Percentiles rank a stretch among this genome's conserved stretches.
Evolutionary conservation across 2,329 filamentous ascomycete genomes (phyloP).

Genomic region (Botrytis galanthina): DNA sequence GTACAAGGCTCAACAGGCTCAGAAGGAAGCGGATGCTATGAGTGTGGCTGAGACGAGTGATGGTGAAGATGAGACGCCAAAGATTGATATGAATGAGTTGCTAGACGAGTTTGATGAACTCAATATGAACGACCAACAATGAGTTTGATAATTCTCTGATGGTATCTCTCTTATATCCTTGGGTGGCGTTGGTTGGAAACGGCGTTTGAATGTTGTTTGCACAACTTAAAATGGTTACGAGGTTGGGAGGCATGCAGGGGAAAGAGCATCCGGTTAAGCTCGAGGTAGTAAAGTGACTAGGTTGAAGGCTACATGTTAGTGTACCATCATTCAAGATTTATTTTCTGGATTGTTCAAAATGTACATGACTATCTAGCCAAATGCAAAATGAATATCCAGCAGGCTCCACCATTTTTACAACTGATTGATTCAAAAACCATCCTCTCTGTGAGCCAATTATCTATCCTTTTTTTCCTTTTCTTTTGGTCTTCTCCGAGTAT

Average conservation of each 20-base stretch:
- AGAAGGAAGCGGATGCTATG: conserved; percentile 60
- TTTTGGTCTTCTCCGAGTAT: background rate
- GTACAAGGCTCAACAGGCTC: conserved; percentile 63
- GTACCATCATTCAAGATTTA: background rate
- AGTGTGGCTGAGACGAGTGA: conserved; percentile 63
- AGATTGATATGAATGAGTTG: conserved; percentile 75
- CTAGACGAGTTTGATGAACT: conserved; percentile 93
- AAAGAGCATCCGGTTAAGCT: background rate
- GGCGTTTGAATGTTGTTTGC: conserved; percentile 14
- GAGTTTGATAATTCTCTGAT: conserved; percentile 16
- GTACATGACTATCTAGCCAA: background rate
- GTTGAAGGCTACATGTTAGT: background rate
- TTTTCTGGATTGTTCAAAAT: background rate
- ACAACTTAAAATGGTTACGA: conserved; percentile 12
- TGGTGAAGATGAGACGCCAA: conserved; percentile 63
- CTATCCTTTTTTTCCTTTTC: background rate
- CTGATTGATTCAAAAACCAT: background rate
- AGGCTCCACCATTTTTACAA: background rate
- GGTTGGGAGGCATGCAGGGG: background rate
- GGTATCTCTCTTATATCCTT: conserved; percentile 18
- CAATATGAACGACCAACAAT: conserved; percentile 49
- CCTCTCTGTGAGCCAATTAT: background rate
- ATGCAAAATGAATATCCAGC: background rate
- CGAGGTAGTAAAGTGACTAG: background rate
- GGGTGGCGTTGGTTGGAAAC: conserved; percentile 16